Evolutionary conservation across 2,329 filamentous ascomycete genomes (phyloP), one percentile per base, ranked within the genome.

Genomic region (Botrytis paeoniae): DNA sequence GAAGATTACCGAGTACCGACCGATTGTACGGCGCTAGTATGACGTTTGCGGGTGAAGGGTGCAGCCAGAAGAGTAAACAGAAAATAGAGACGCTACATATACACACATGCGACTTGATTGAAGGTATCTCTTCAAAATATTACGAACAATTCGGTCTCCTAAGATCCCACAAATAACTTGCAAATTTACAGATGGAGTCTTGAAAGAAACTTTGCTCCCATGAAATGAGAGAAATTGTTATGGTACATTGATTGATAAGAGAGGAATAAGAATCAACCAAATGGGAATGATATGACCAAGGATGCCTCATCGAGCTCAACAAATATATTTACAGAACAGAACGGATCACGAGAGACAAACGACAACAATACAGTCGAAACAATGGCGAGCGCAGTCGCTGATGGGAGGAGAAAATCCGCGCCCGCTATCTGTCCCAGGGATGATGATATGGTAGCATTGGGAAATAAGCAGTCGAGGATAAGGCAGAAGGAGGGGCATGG

Each of bases 351-450:
- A 59, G 66, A 69, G 66, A 43, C 37, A 43, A 41, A 22, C 37
- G 4, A 16, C 18, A 18, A 22, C 12, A 66, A 45, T n/a, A 14
- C 14, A 57, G n/a, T 57, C 51, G 51, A 57, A 57, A 29, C 16
- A 8, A 77, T 71, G 69, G 45, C 69, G 22, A 65, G 37, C 43
- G 54, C 51, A 41, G 39, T 69, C 22, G 51, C 54, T 8, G 60
- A 57, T 4, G 51, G n/a, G 12, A 65, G 35, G 22, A 72, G 45
- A 32, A 54, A 65, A 65, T n/a, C 77, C 75, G 79, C 83, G 61
- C 80, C 85, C 39, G 79, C 84, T 54, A 79, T 87, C 74, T 86
- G 83, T 78, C 84, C 85, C 29, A 85, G 85, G 62, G 86, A 87
- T 79, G 83, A 88, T 77, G 85, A 87, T 75, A 83, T 86, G 78